Base-by-base conservation (phyloP, 2,329 filamentous ascomycete genomes). In the Diaporthe vaccinii region DNA sequence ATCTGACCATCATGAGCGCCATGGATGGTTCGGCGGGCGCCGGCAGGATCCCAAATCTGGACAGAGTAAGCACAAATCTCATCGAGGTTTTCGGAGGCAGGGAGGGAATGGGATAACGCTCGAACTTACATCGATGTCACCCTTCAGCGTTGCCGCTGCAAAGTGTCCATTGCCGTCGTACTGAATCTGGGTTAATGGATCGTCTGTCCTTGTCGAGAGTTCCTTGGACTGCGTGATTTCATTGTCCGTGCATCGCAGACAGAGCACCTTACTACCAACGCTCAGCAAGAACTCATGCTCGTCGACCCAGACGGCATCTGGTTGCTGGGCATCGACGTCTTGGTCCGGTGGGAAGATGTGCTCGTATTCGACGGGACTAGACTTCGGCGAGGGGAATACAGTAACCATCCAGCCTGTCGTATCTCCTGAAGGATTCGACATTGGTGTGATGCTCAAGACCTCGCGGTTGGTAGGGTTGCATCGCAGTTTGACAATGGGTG, bases 241-340 rank as follows among this genome's bases (percentile, higher is more conserved):
- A 7, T 84, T 82, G 3, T 88, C 87, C 0, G 84, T 83, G 79
- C 86, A 89, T 15, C 82, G 84, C 46, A 92, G 84, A 20, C 84
- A 84, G 22, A 87, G 78, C 31, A 93, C 83, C 9, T 89, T 77
- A 57, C 90, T 87, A 9, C 90, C 90, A 15, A 91, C 91, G 72
- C 90, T 89, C 15, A 93, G 78, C 65, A 92, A 78, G 75, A 93
- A 92, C 36, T 91, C 88, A 15, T 84, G 84, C 72, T 91, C 88
- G 78, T 85, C 89, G 22, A 86, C 91, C 91, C 91, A 93, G 3
- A 88, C 84, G 6, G 87, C 90, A 79, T 93, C 91, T 5, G 92
- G 83, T 2, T 87, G 85, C 55, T 89, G 87, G 7, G 85, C 82
- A 25, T 83, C 83, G 44, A 91, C 83, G 77, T 89, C 87, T 78